These are phyloP conservation scores for Flaveria ramosissima DNA, from an alignment of 129 eudicot species.

Conservation along the genomic window DNA sequence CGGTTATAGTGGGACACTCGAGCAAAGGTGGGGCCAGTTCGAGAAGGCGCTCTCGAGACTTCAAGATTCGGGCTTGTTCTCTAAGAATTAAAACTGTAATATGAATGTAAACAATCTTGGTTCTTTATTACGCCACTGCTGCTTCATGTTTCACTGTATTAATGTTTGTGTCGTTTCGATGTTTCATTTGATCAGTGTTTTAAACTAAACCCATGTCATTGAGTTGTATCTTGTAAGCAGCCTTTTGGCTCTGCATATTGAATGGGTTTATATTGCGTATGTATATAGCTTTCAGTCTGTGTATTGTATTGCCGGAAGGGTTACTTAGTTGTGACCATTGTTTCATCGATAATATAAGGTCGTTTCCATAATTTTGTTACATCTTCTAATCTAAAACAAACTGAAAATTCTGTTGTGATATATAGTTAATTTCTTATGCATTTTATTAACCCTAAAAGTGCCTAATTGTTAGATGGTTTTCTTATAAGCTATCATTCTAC, in stretches of 20 bases:
- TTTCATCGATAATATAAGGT: conserved; percentile 29
- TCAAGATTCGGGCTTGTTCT: conserved; percentile 39
- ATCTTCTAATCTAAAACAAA: not conserved
- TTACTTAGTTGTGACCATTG: conserved; percentile 29
- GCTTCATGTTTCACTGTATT: no score
- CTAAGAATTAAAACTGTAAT: conserved; percentile 33
- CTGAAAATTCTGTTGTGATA: no score
- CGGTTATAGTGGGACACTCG: conserved; percentile 88
- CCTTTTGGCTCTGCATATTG: conserved; percentile 14
- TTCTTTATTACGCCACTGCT: no score
- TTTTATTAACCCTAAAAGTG: not conserved
- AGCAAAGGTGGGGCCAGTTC: conserved; percentile 94
- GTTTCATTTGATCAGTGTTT: conserved; percentile 9
- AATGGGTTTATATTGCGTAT: conserved; percentile 14
- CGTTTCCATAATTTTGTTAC: not conserved
- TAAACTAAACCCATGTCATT: conserved; percentile 26
- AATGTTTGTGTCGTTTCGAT: conserved; percentile 12
- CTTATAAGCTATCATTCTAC: not conserved
- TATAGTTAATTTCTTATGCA: not conserved
- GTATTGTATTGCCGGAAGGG: conserved; percentile 8
- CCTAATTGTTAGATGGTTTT: not conserved
- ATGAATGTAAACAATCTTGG: conserved; percentile 18
- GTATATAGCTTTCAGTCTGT: conserved; percentile 19
- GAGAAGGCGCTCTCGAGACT: conserved; percentile 71
- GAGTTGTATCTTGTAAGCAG: conserved; percentile 7